These are phyloP conservation scores for Persicaria maculosa DNA, from an alignment of 148 eudicot genomes.

Conservation along the genomic window DNA sequence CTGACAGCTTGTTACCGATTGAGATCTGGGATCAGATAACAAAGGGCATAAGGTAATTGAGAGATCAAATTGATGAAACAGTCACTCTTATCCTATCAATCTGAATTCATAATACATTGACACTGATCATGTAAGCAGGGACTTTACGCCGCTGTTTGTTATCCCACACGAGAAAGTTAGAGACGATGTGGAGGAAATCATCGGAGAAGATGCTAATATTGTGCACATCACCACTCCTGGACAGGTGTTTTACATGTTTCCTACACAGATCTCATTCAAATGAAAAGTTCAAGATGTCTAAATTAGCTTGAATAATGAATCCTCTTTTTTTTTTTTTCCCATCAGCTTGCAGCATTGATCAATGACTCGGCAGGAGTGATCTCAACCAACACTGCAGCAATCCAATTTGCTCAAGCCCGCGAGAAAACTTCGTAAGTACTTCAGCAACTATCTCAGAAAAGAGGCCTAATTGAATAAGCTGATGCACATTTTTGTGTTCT, in stretches of 20 bases:
- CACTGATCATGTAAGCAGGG: constrained; percentile 30
- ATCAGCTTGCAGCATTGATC: constrained; percentile 84
- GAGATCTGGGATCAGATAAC: constrained; percentile 65
- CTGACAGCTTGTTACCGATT: constrained; percentile 84
- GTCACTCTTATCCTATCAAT: neutral
- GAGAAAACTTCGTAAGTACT: constrained; percentile 56
- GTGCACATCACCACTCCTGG: constrained; percentile 88
- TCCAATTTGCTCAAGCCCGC: constrained; percentile 72
- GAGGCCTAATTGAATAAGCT: neutral
- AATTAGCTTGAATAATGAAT: neutral
- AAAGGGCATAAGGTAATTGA: constrained; percentile 42
- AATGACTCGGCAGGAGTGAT: constrained; percentile 86
- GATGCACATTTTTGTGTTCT: neutral
- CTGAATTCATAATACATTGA: neutral
- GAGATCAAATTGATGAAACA: neutral
- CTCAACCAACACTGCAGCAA: constrained; percentile 85
- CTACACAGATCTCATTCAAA: neutral
- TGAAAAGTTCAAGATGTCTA: neutral
- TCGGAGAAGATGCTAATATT: constrained; percentile 62
- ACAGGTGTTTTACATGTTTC: constrained; percentile 38
- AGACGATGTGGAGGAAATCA: constrained; percentile 71
- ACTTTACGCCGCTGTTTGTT: constrained; percentile 65
- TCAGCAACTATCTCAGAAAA: neutral
- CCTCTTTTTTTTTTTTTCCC: constrained; percentile 8
- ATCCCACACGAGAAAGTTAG: constrained; percentile 92